Conservation (phyloP, 2,329 filamentous ascomycete species). For the Escovopsis weberi region DNA sequence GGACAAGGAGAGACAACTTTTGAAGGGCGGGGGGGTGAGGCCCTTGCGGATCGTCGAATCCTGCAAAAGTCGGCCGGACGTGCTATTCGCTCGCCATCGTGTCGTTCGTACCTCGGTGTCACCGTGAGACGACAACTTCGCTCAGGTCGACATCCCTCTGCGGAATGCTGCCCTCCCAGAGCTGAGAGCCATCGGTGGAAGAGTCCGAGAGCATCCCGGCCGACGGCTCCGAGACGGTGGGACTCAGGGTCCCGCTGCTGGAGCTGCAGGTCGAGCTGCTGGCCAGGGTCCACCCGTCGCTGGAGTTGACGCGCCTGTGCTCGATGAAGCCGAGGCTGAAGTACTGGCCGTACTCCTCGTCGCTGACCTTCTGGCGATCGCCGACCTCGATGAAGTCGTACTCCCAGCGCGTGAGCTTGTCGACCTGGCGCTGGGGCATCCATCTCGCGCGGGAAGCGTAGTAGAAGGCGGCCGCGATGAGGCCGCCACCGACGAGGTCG, state of each 20-base stretch:
- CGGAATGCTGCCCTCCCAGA: conserved; percentile 23
- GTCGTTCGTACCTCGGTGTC: neutral
- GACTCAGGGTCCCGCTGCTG: conserved; percentile 35
- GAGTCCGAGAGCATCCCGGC: conserved; percentile 22
- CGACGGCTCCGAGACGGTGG: conserved; percentile 31
- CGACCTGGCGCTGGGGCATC: conserved; percentile 65
- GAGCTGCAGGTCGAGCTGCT: conserved; percentile 55
- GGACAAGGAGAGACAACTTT: neutral
- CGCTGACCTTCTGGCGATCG: conserved; percentile 33
- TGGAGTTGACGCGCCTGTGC: conserved; percentile 35
- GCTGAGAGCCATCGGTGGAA: conserved; percentile 18
- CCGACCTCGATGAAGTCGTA: conserved; percentile 88
- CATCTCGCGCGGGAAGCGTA: conserved; percentile 70
- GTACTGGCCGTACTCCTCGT: conserved; percentile 34
- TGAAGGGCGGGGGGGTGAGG: neutral
- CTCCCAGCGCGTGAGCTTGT: conserved; percentile 84
- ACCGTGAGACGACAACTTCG: conserved; percentile 30
- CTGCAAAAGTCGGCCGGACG: neutral
- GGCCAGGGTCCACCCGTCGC: conserved; percentile 81
- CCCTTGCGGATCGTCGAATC: neutral
- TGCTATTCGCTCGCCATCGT: conserved; percentile 6
- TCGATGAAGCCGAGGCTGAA: conserved; percentile 33
- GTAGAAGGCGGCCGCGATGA: conserved; percentile 65
- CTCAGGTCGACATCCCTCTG: conserved; percentile 29
- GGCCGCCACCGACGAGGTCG: conserved; percentile 73